phyloP scores from a whole-genome alignment of 371 early-diverging fungal genomes.

The Funneliformis caledonium region DNA sequence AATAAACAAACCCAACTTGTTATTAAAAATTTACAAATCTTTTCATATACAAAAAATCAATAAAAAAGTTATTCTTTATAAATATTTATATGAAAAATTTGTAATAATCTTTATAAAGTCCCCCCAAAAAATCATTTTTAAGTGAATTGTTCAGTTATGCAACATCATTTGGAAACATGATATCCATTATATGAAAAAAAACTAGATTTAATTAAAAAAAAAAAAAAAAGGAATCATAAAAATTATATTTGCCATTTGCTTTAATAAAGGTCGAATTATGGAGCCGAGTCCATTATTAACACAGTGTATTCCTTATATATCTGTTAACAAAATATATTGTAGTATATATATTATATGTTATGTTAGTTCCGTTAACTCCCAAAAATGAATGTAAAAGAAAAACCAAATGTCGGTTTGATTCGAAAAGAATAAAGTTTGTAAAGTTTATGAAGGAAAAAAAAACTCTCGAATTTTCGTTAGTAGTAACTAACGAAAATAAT shows the following conservation, averaged over 20 bases:
- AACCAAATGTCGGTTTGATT: background rate
- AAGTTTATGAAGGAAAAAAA: background rate
- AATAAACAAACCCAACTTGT: background rate
- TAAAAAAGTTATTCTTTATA: too few species aligned
- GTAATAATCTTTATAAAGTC: background rate
- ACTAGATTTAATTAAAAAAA: background rate
- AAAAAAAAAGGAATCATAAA: background rate
- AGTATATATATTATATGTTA: background rate
- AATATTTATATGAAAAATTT: too few species aligned
- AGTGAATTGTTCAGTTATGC: too few species aligned
- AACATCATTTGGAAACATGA: too few species aligned
- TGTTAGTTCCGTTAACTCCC: background rate
- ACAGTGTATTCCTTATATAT: background rate
- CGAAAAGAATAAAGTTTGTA: background rate
- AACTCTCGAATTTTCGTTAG: background rate
- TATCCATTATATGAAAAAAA: background rate
- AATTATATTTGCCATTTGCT: background rate
- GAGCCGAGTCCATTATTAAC: background rate
- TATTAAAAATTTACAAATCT: background rate
- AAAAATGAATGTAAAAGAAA: constrained; percentile 2
- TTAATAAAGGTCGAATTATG: background rate
- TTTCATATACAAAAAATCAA: background rate
- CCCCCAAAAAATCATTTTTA: too few species aligned
- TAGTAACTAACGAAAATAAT: background rate
- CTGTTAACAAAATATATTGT: background rate